Base-by-base conservation (phyloP, 306 rosid species). In the Cucumis hystrix region DNA sequence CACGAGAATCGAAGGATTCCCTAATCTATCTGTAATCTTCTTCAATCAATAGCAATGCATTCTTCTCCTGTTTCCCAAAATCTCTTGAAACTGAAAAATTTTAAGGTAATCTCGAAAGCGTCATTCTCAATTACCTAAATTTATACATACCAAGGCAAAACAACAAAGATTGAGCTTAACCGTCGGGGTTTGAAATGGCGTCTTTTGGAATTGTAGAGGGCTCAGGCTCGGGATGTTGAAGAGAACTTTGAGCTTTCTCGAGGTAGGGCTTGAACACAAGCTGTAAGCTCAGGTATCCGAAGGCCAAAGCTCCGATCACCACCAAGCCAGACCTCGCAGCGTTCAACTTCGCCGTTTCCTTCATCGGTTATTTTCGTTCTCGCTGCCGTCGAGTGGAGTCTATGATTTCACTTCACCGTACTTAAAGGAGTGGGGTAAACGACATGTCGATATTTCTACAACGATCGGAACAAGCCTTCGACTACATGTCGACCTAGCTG, bases 281-380 rank as follows among this genome's bases (percentile, higher is more conserved):
- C 25, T 82, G 91, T 0, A 92, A 6, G 77, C 88, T 94, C 16
- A 94, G 81, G 79, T 89, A 94, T 13, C 98, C 98, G 66, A 94
- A 94, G 10, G 95, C 96, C 67, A 91, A 17, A 17, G 97, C 87
- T 82, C 98, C 97, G 37, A 94, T n/a, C 75, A 94, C 97, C 80
- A 94, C 97, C 59, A 94, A 78, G 25, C 85, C 89, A 35, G 97
- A 94, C 83, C 97, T 85, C 70, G 87, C 76, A 66, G 95, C 93
- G 57, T 91, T 94, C 91, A 79, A 72, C 85, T 74, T 89, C 75
- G 87, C 74, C 67, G 61, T 74, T 52, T 52, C 87, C 30, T 66
- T 79, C 95, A 85, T 89, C 14, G 14, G 37, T 33, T 33, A 6
- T 47, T 59, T 8, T 62, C 15, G 37, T 33, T 33, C 25, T 55